phyloP scores from a whole-genome alignment of 2,329 filamentous ascomycete species.

The Alternaria ethzedia region DNA sequence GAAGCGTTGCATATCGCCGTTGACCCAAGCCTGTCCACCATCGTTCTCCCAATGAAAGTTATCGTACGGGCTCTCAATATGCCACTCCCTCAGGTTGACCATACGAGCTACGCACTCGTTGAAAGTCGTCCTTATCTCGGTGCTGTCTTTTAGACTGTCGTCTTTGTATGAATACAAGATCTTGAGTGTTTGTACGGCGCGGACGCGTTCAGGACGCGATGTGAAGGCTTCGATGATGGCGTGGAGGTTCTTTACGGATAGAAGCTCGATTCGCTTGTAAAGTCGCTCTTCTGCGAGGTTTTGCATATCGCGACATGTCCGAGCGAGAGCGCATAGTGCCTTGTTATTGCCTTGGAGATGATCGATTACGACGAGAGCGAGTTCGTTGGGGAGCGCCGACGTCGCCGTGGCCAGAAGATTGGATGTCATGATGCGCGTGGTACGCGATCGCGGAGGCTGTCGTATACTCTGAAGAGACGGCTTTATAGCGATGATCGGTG shows the following conservation, averaged over 20 bases:
- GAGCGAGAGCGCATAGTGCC: slow-evolving; percentile 36
- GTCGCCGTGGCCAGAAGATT: slow-evolving; percentile 19
- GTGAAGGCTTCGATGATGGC: slow-evolving; percentile 36
- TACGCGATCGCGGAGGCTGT: not conserved
- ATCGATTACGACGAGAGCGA: slow-evolving; percentile 37
- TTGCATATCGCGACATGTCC: slow-evolving; percentile 39
- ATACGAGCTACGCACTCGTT: slow-evolving; percentile 39
- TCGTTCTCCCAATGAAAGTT: slow-evolving; percentile 39
- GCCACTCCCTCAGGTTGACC: slow-evolving; percentile 39
- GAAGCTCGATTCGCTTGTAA: slow-evolving; percentile 40
- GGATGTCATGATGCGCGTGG: slow-evolving; percentile 19
- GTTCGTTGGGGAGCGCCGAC: slow-evolving; percentile 34
- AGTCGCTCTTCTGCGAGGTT: slow-evolving; percentile 40
- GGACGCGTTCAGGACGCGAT: slow-evolving; percentile 31
- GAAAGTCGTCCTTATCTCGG: slow-evolving; percentile 32
- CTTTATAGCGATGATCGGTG: not conserved
- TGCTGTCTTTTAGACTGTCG: slow-evolving; percentile 23
- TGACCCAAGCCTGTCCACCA: slow-evolving; percentile 40
- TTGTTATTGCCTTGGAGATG: slow-evolving; percentile 32
- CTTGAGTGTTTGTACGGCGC: slow-evolving; percentile 39
- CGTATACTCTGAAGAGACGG: not conserved
- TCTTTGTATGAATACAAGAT: slow-evolving; percentile 39
- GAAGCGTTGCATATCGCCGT: slow-evolving; percentile 43
- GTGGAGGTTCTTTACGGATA: slow-evolving; percentile 32
- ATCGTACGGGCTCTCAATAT: slow-evolving; percentile 46